phyloP scores from a whole-genome alignment of 768 basidiomycete species.

The Cystofilobasidium ferigula region DNA sequence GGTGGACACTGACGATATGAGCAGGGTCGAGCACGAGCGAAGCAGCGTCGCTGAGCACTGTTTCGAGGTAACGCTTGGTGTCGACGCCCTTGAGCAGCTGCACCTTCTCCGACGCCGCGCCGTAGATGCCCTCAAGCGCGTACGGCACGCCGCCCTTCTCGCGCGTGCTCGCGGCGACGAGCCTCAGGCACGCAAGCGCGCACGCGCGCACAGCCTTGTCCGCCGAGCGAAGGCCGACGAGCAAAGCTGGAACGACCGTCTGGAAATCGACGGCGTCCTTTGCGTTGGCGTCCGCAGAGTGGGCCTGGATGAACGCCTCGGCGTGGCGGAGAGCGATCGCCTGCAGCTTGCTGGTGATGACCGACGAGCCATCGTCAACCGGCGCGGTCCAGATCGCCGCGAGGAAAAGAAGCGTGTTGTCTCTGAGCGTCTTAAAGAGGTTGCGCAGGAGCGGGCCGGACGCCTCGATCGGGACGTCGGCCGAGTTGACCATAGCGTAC shows the following conservation, averaged over 20 bases:
- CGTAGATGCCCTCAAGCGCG: constrained; percentile 26
- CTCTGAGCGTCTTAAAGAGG: constrained; percentile 58
- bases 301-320: constrained; percentile 67
- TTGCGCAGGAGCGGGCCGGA: constrained; percentile 51
- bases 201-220: constrained; percentile 35
- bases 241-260: constrained; percentile 36
- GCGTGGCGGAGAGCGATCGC: constrained; percentile 61
- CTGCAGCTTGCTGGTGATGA: constrained; percentile 35
- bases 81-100: constrained; percentile 33
- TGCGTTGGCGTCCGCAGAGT: constrained; percentile 46
- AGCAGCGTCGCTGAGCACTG: constrained; percentile 58
- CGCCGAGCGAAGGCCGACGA: constrained; percentile 30
- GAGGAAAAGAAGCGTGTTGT: constrained; percentile 68
- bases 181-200: constrained; percentile 29
- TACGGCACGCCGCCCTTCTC: constrained; percentile 12
- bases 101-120: constrained; percentile 24
- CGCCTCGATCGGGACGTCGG: constrained; percentile 45
- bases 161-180: constrained; percentile 3
- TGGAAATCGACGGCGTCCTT: constrained; percentile 42
- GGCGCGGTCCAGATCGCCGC: constrained; percentile 52
- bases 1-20: constrained; percentile 51
- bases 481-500: constrained; percentile 57
- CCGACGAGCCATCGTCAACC: constrained; percentile 8
- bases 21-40: constrained; percentile 49
- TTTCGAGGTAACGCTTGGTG: constrained; percentile 57